Evolutionary conservation across 2,329 filamentous ascomycete genomes (phyloP).

Genomic region (Ceratocystis alfenasii): DNA sequence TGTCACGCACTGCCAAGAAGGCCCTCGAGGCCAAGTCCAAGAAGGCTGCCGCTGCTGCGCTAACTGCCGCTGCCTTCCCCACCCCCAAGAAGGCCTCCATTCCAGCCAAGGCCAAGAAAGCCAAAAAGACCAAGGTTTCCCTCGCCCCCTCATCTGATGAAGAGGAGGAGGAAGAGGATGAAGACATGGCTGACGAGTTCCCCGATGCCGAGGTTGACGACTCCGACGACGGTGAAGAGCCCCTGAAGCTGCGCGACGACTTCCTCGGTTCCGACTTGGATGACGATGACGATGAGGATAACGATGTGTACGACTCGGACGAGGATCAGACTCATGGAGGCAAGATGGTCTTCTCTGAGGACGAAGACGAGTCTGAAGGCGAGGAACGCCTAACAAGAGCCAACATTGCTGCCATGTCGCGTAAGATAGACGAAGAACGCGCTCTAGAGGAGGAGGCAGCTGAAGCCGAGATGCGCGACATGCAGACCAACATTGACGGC

Average conservation of each 20-base stretch:
- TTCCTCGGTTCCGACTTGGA: constrained; percentile 34
- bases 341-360: constrained; percentile 81
- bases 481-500: constrained; percentile 87
- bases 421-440: constrained; percentile 66
- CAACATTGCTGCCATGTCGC: constrained; percentile 85
- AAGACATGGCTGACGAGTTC: constrained; percentile 35
- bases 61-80: constrained; percentile 25
- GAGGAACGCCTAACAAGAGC: constrained; percentile 88
- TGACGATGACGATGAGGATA: constrained; percentile 35
- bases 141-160: constrained; percentile 29
- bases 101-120: constrained; percentile 29
- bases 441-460: constrained; percentile 72
- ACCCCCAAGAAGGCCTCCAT: constrained; percentile 26
- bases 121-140: constrained; percentile 25
- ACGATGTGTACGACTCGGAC: constrained; percentile 62
- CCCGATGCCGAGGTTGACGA: constrained; percentile 33
- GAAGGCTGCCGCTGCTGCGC: constrained; percentile 29
- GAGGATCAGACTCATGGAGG: constrained; percentile 42
- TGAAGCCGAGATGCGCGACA: constrained; percentile 71
- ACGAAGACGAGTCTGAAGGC: constrained; percentile 76
- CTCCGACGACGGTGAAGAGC: constrained; percentile 35
- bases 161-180: constrained; percentile 30
- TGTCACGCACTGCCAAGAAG: constrained; percentile 28
- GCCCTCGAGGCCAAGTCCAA: constrained; percentile 27
- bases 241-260: constrained; percentile 40